Conservation (phyloP, 1,284 basidiomycete species). For the Cutaneotrichosporon curvatum region DNA sequence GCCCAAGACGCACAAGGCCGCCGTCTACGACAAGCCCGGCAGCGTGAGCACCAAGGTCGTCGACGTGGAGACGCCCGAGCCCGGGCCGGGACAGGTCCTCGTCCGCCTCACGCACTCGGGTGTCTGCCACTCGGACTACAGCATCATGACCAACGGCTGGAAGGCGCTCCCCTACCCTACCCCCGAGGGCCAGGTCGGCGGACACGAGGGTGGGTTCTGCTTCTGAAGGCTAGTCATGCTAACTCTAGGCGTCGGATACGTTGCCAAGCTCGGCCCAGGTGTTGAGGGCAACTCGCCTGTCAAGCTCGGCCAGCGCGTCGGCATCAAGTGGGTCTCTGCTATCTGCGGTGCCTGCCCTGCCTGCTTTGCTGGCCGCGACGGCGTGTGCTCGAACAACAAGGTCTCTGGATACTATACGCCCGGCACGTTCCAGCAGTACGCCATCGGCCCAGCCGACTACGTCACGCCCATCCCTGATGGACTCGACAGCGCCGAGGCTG, state of each 20-base stretch:
- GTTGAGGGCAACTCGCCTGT: conserved; percentile 11
- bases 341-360: conserved; percentile 9
- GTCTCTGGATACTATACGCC: conserved; percentile 48
- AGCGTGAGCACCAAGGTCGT: conserved; percentile 12
- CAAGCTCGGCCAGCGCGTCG: conserved; percentile 14
- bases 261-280: conserved; percentile 11
- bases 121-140: conserved; percentile 14
- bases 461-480: conserved; percentile 69
- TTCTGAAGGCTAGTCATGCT: neutral
- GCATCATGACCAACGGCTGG: conserved; percentile 13
- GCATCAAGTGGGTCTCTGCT: conserved; percentile 13
- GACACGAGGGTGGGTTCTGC: conserved; percentile 12
- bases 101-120: conserved; percentile 15
- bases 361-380: conserved; percentile 9
- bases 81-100: conserved; percentile 11
- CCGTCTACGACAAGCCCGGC: conserved; percentile 15
- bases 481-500: conserved; percentile 61
- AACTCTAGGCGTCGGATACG: conserved; percentile 9
- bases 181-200: conserved; percentile 10
- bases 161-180: conserved; percentile 10
- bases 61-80: conserved; percentile 14
- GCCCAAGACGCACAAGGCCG: conserved; percentile 15
- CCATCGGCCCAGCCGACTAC: conserved; percentile 46
- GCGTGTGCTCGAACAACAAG: conserved; percentile 5
- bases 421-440: conserved; percentile 77